Percentiles rank a stretch among this genome's conserved stretches.
These are phyloP conservation scores for Stemphylium vesicarium DNA, from an alignment of 2,329 filamentous ascomycete species.

Conservation along the genomic window DNA sequence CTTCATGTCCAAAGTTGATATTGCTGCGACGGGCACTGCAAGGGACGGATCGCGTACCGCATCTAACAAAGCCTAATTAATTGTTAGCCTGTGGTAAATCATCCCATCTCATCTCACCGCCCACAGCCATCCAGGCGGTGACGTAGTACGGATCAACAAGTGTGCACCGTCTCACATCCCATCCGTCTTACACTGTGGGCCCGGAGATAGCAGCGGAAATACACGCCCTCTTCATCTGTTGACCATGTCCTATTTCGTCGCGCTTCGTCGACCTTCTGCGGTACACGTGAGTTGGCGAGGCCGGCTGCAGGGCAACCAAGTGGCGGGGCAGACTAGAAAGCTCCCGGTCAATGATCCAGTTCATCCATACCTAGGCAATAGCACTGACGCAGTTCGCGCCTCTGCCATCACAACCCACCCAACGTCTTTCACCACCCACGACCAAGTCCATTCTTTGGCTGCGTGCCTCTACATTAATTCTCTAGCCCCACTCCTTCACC, in stretches of 20 bases:
- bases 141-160: background rate
- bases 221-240: background rate
- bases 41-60: too few species aligned
- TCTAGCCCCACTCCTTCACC: background rate
- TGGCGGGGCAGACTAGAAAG: slow-evolving; percentile 19
- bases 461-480: background rate
- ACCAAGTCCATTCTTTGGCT: slow-evolving; percentile 1
- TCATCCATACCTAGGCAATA: background rate
- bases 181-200: background rate
- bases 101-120: too few species aligned
- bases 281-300: slow-evolving; percentile 22
- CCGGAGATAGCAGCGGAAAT: slow-evolving; percentile 8
- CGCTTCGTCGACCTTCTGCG: slow-evolving; percentile 6
- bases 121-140: too few species aligned
- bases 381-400: slow-evolving; percentile 16
- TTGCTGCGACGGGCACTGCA: too few species aligned
- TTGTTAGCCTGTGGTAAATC: too few species aligned
- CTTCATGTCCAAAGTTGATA: too few species aligned
- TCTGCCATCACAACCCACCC: slow-evolving; percentile 1
- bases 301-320: slow-evolving; percentile 10
- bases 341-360: background rate
- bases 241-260: slow-evolving; percentile 4
- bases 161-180: background rate
- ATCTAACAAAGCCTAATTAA: too few species aligned
- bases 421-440: background rate